Base-by-base conservation (phyloP, 805 yeast species). In the Saturnispora kantuleensis region DNA sequence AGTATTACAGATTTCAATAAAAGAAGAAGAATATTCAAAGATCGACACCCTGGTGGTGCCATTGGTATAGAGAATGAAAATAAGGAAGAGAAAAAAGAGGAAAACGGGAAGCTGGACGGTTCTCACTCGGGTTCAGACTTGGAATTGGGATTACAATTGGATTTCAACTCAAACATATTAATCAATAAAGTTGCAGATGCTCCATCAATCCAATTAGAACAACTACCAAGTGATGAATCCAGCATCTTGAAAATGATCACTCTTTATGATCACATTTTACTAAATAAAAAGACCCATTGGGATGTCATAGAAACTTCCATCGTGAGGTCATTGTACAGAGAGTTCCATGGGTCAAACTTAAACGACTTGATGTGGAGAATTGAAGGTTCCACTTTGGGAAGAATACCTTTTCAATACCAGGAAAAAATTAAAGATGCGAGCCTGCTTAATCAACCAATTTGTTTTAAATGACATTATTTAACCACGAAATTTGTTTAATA, bases 31-130 rank as follows among this genome's bases (percentile, higher is more conserved):
- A 61, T 71, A 32, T 87, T 87, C 62, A 79, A 82, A 8, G 73
- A 73, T 49, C 74, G 81, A 56, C 96, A 87, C 56, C 96, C 96
- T 1, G 96, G 96, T 16, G 96, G 96, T 13, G 83, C 93, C 2
- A 86, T 87, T 56, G 96, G 96, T 36, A n/a, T 30, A 17, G 30
- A 36, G 16, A 12, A 10, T 17, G 29, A 10, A 12, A 36, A 26
- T 26, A 30, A 17, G 17, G 21, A 21, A 10, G 38, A 40, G 29
- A 28, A 31, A 9, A 28, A 12, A 12, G n/a, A 33, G 29, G 43
- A 40, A 18, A 12, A 9, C 5, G 15, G n/a, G 21, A 6, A 5
- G 3, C n/a, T 3, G 8, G 12, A 38, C 12, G 16, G 5, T 10
- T 18, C 16, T 33, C 31, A 40, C 2, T 10, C 33, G 31, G 21